Evolutionary conservation across 2,329 filamentous ascomycete species (phyloP), one percentile per base, ranked within the genome.

Genomic region (Chaetomium globosum): DNA sequence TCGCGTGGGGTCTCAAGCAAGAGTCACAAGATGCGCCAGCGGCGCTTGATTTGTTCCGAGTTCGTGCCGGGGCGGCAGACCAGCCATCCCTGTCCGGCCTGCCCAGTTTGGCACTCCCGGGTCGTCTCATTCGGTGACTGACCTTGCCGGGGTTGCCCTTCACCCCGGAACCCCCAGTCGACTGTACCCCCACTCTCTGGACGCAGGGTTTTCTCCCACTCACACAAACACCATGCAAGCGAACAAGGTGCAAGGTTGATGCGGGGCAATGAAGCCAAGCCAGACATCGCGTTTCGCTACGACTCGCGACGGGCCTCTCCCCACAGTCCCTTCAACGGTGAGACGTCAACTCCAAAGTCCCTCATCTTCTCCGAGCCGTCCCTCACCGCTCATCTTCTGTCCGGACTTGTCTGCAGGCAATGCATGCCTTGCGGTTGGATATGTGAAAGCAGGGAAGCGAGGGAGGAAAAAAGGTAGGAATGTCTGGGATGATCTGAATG

Each of bases 71-170:
- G 26, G 31, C 48, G 28, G 33, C 30, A 55, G 6, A 31, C 46
- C 31, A 39, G 31, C 58, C 31, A 28, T 46, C 13, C 21, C 19
- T 57, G 9, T 23, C 43, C 19, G 59, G 59, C 59, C 51, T 65
- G 54, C 59, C 64, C 64, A 62, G 55, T 65, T 65, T 43, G 64
- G 59, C 59, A 51, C 23, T 59, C 30, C 64, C 64, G 64, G 54
- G 49, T 23, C 39, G 59, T 65, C 64, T 59, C 55, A 65, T 65
- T 65, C 64, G 64, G 64, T 59, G 64, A 59, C 16, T 60, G 59
- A 63, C 59, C 64, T 59, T 62, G 36, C 59, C 51, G 53, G 58
- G 53, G n/a, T 33, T 10, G n/a, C 13, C 21, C 53, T 61, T 61
- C 58, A 58, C 58, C 54, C 64, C 21, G 36, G 28, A 48, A 58